Base-by-base conservation (phyloP, 148 eudicot genomes). In the Dysphania ambrosioides region DNA sequence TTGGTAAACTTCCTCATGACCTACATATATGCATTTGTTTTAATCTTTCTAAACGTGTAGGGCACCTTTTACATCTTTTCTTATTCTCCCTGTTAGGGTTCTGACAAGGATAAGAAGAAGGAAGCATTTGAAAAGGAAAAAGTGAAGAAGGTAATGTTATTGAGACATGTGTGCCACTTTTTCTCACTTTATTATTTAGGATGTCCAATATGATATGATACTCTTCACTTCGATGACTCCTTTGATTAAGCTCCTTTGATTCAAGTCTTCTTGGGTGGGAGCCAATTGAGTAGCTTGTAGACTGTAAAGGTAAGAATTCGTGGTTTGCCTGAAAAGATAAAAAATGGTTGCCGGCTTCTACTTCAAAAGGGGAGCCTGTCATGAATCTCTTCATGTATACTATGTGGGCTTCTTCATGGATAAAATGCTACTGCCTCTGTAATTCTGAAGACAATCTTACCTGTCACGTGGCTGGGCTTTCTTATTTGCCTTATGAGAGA, bases 101-200 rank as follows among this genome's bases (percentile, higher is more conserved):
- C 91, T 55, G 96, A 87, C 71, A 93, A 91, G 86, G 97, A 93
- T 44, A 91, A 87, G 84, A 83, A 82, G 69, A 91, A 86, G 75
- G 98, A 91, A 44, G 76, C 83, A 53, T 79, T 87, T 60, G 98
- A 91, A 71, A 93, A 86, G 85, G 98, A 93, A 84, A 89, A 73
- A 77, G 88, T 90, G 27, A 93, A 87, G 79, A 93, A 93, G 98
- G 98, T 93, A 87, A 72, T 56, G 8, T 41, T n/a, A 5, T 41
- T 18, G 7, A 47, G 53, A 15, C 9, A 42, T 38, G 18, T 6
- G n/a, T 42, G 56, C n/a, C 19, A 41, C 30, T 1, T n/a, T 38
- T n/a, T 66, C n/a, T n/a, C n/a, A n/a, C n/a, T n/a, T n/a, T n/a
- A n/a, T n/a, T n/a, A n/a, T n/a, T n/a, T n/a, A n/a, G n/a, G n/a